Base-by-base conservation (phyloP, 768 basidiomycete species). In the Leccinum ochraceum region DNA sequence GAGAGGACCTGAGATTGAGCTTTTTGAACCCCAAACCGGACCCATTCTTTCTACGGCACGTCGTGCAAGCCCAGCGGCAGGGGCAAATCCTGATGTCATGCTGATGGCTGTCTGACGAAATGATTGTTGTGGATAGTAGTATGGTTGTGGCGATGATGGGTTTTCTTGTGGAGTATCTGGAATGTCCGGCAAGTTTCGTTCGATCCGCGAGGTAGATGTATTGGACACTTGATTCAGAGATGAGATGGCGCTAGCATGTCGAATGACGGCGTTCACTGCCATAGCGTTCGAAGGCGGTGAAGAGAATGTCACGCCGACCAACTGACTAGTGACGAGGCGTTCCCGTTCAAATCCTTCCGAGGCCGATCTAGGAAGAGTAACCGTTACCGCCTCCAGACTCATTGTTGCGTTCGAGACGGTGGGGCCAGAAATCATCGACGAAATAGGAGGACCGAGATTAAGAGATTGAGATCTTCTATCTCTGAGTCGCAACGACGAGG, bases 21-120 rank as follows among this genome's bases (percentile, higher is more conserved):
- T 42, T 64, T 73, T 78, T 32, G 78, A 79, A 56, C 81, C 85
- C 82, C 81, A 86, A 22, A 83, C 86, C 44, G 83, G 81, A 42
- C 86, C 86, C 78, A 92, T 84, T 72, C 85, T 88, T 75, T 90
- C 90, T 3, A 89, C 89, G 3, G 91, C 89, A 59, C 87, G 82
- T 68, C 86, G 87, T 10, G 89, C 90, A 9, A 90, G 79, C 10
- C 89, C 89, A 17, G 88, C 88, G 22, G 86, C 87, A 28, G 89
- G 88, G 3, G 86, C 85, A 53, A 90, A 79, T 44, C 85, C 81
- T 42, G 80, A 81, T 3, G 87, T 83, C 77, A 92, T 86, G 66
- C 89, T 90, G 63, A 91, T 81, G 16, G 90, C 83, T n/a, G 87
- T 85, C 67, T 85, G 87, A 22, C 87, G 76, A 62, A 82, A 75